These are phyloP conservation scores for Sporobolomyces pararoseus DNA, from an alignment of 768 basidiomycete species.

Conservation along the genomic window DNA sequence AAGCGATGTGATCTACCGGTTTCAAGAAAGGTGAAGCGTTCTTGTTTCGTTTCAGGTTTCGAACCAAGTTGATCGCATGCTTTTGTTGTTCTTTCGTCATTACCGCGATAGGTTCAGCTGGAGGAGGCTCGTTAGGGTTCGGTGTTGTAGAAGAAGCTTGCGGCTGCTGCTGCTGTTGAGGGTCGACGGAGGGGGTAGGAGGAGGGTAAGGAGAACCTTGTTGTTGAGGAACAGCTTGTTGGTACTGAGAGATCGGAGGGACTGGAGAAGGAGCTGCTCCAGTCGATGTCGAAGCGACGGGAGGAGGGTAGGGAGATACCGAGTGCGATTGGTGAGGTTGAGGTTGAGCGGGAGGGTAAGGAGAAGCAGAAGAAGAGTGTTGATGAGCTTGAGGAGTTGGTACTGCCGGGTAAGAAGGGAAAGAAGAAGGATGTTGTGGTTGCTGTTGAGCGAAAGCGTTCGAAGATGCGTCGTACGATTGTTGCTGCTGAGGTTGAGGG, in stretches of 20 bases:
- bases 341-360: not conserved
- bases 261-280: not conserved
- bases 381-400: not conserved
- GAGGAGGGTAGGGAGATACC: not conserved
- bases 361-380: not conserved
- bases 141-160: not conserved
- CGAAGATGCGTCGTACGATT: slow-evolving; percentile 2
- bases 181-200: not conserved
- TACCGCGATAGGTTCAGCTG: slow-evolving; percentile 22
- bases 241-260: not conserved
- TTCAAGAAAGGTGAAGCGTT: slow-evolving; percentile 74
- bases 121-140: slow-evolving; percentile 3
- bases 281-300: slow-evolving; percentile 1
- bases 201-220: not conserved
- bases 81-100: slow-evolving; percentile 70
- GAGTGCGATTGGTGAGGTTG: not conserved
- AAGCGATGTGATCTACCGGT: slow-evolving; percentile 80
- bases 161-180: not conserved
- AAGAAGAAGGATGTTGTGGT: slow-evolving; percentile 6
- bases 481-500: not conserved
- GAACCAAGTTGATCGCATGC: slow-evolving; percentile 71
- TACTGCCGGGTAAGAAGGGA: not conserved
- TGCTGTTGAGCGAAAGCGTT: slow-evolving; percentile 4
- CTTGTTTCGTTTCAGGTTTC: slow-evolving; percentile 78
- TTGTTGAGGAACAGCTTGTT: no score